Evolutionary conservation across 2,329 filamentous ascomycete species (phyloP).

Genomic region (Penicillium verrucosum): DNA sequence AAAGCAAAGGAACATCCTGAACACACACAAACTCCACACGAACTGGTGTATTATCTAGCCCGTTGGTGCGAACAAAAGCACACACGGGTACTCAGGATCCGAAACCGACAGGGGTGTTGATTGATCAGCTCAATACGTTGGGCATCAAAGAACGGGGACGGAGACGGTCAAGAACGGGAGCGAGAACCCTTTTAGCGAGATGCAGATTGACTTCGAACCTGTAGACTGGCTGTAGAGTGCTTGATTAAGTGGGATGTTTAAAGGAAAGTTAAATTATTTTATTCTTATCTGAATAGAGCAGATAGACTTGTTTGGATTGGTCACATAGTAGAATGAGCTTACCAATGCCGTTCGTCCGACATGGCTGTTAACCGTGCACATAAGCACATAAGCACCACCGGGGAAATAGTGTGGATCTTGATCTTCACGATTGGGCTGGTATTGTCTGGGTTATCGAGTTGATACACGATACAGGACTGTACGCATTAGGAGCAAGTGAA

Average conservation of each 20-base stretch:
- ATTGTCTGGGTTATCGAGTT: neutral
- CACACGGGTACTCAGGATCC: neutral
- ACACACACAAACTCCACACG: neutral
- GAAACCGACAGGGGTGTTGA: neutral
- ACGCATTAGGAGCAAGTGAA: neutral
- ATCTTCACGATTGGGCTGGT: neutral
- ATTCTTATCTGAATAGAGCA: neutral
- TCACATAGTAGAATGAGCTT: neutral
- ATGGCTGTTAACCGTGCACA: neutral
- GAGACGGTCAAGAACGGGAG: neutral
- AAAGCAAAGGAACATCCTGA: neutral
- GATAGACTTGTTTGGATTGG: neutral
- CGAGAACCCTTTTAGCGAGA: neutral
- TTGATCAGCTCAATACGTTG: neutral
- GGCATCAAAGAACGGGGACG: neutral
- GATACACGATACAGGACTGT: neutral
- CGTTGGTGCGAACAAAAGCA: neutral
- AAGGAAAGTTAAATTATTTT: too few species aligned
- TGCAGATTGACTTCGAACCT: neutral
- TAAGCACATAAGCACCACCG: neutral
- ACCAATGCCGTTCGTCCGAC: neutral
- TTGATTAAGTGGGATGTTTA: neutral
- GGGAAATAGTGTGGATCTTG: neutral
- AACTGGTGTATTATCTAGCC: neutral
- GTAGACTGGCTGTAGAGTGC: neutral